Percentiles rank a stretch among this genome's conserved stretches.
These are phyloP conservation scores for Aspergillus quadricinctus DNA, from an alignment of 2,329 filamentous ascomycete genomes.

Conservation along the genomic window DNA sequence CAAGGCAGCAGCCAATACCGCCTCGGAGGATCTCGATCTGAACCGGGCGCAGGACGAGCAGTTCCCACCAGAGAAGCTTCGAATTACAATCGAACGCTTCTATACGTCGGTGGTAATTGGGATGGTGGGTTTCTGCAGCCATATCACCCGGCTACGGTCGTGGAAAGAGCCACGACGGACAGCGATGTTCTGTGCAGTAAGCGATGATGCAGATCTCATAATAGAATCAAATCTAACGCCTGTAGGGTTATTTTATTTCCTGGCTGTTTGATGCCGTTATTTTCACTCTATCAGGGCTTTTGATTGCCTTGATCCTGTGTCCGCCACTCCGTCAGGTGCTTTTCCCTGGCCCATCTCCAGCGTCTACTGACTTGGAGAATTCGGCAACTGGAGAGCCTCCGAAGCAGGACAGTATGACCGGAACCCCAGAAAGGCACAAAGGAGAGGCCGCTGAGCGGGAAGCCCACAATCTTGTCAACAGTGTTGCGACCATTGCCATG, in stretches of 20 bases:
- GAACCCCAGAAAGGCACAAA: slow-evolving; percentile 73
- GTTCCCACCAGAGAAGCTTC: slow-evolving; percentile 78
- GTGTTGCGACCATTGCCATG: slow-evolving; percentile 66
- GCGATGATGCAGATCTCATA: neutral
- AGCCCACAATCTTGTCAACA: slow-evolving; percentile 73
- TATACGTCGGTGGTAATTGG: slow-evolving; percentile 75
- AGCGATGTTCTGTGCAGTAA: slow-evolving; percentile 57
- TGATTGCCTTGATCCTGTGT: slow-evolving; percentile 64
- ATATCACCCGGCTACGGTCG: slow-evolving; percentile 70
- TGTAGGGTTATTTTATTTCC: slow-evolving; percentile 54
- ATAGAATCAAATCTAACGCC: neutral
- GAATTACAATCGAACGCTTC: slow-evolving; percentile 70
- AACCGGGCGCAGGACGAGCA: slow-evolving; percentile 79
- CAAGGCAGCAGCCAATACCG: slow-evolving; percentile 58
- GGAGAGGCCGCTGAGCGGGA: slow-evolving; percentile 82
- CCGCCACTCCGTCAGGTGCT: slow-evolving; percentile 58
- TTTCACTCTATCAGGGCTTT: slow-evolving; percentile 54
- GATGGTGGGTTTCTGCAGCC: slow-evolving; percentile 64
- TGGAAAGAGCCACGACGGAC: slow-evolving; percentile 73
- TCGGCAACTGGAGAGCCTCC: slow-evolving; percentile 60
- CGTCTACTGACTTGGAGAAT: slow-evolving; percentile 57
- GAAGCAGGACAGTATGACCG: slow-evolving; percentile 65
- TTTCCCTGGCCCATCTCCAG: slow-evolving; percentile 69
- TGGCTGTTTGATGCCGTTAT: slow-evolving; percentile 70
- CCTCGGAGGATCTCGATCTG: slow-evolving; percentile 68